Evolutionary conservation across 768 basidiomycete species (phyloP).

Genomic region (Leccinum broughii): DNA sequence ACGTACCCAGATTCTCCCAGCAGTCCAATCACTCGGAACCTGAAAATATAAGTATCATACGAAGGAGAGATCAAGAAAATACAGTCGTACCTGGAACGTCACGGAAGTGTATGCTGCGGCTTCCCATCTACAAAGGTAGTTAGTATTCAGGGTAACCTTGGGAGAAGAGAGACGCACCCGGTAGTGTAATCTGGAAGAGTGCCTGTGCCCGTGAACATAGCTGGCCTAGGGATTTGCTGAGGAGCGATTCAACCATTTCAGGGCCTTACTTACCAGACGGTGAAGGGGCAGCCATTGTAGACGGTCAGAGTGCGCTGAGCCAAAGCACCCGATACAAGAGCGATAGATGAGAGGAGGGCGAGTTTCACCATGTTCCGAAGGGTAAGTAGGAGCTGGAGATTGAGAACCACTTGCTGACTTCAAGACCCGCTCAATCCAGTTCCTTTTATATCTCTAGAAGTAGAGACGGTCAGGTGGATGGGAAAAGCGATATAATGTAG

Average conservation of each 20-base stretch:
- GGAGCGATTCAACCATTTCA: neutral
- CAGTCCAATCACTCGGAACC: conserved; percentile 65
- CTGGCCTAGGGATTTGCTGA: conserved; percentile 41
- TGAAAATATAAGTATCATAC: conserved; percentile 2
- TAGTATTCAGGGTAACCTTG: neutral
- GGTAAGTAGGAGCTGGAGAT: neutral
- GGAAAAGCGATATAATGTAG: neutral
- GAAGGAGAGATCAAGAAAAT: neutral
- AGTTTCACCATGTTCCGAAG: conserved; percentile 22
- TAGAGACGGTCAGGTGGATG: neutral
- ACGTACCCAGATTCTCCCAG: conserved; percentile 64
- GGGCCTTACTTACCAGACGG: conserved; percentile 53
- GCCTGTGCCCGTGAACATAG: conserved; percentile 60
- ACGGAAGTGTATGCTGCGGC: conserved; percentile 30
- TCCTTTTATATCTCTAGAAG: conserved; percentile 18
- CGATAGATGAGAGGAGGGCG: conserved; percentile 27
- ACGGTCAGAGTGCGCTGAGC: conserved; percentile 61
- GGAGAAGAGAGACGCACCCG: conserved; percentile 40
- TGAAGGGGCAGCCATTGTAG: conserved; percentile 65
- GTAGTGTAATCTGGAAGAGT: conserved; percentile 43
- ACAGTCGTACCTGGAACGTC: conserved; percentile 25
- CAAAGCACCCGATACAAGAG: conserved; percentile 33
- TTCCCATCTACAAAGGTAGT: conserved; percentile 32
- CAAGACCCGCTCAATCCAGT: neutral
- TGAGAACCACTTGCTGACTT: neutral